phyloP scores from a whole-genome alignment of 1,284 basidiomycete species.

The Trichosporon asahii region DNA sequence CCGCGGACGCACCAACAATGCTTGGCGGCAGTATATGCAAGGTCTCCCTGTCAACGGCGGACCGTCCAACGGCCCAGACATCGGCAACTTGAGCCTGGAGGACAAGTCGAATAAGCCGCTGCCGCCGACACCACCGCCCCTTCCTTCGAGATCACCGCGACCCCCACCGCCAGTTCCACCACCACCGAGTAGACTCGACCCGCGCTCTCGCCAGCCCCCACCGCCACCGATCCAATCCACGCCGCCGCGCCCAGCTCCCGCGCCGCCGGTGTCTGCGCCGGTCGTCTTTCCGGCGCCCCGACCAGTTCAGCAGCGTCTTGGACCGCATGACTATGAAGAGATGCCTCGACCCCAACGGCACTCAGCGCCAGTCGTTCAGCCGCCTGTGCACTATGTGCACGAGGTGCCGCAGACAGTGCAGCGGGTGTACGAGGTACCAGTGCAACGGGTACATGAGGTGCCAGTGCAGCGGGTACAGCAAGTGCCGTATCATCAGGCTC shows the following conservation, averaged over 20 bases:
- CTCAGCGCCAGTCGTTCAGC: neutral
- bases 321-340: neutral
- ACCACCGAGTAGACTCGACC: neutral
- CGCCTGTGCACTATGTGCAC: neutral
- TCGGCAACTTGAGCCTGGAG: neutral
- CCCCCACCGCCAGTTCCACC: neutral
- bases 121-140: neutral
- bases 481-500: neutral
- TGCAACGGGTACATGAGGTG: neutral
- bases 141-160: neutral
- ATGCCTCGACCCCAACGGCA: neutral
- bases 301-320: neutral
- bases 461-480: neutral
- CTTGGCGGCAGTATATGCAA: neutral
- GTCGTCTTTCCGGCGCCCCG: neutral
- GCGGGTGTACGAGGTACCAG: neutral
- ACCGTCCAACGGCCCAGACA: neutral
- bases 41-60: neutral
- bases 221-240: neutral
- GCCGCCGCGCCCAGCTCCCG: neutral
- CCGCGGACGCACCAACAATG: neutral
- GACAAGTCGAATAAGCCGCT: conserved; percentile 3
- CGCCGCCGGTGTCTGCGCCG: neutral
- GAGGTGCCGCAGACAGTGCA: neutral
- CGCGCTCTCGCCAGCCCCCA: neutral